Evolutionary conservation across 2,329 filamentous ascomycete species (phyloP), one percentile per base, ranked within the genome.

Genomic region (Sporothrix pallida): DNA sequence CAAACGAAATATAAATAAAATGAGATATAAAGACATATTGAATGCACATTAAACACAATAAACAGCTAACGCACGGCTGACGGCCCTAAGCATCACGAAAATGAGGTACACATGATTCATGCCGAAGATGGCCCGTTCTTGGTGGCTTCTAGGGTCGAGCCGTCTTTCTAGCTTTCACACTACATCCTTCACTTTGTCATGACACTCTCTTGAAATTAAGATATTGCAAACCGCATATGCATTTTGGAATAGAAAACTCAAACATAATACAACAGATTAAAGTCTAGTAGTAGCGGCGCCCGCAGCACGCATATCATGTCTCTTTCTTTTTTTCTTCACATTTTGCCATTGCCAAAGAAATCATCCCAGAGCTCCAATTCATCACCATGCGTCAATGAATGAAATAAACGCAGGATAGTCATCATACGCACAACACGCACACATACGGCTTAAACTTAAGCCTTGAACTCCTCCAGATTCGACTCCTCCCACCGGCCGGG

Each of bases 401-500:
- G 31, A 37, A 37, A 37, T 37, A 37, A 26, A 20, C 65, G 15
- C 26, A 50, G 20, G 42, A 10, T 26, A 23, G 20, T 67, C 62
- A 20, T 50, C 12, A 67, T 13, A 67, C 62, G 48, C 62, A 17
- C 52, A 56, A 23, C 42, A 37, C 54, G 3, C 23, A 26, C 23
- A 26, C 23, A 26, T 26, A 8, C 42, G 13, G 23, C 56, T 3
- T 17, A 42, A 2, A 15, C 46, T 67, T 87, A 90, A 81, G 79
- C 86, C 80, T 84, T 83, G 84, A 91, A 91, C 83, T 91, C 89
- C 82, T 87, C 83, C 71, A 87, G 83, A 70, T 86, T 87, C 83
- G 87, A 88, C 82, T 87, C 85, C 82, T 90, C 89, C 85, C 87
- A 88, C 82, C 86, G 88, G 78, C 89, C 89, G 48, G 89, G 88